Evolutionary conservation across 257 asterid species (phyloP).

Genomic region (Handroanthus guayacan): DNA sequence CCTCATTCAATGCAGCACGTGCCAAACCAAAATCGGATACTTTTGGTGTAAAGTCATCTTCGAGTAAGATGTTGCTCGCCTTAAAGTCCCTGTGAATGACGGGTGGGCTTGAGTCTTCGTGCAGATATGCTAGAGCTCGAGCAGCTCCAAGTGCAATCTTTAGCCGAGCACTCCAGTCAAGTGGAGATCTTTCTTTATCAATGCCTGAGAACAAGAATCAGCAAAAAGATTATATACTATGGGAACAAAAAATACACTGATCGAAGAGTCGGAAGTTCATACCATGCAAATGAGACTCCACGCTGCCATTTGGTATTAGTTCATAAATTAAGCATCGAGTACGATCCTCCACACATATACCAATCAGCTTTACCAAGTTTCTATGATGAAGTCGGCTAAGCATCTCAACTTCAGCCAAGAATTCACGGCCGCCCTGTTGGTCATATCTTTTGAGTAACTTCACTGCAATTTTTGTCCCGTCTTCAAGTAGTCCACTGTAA

Average conservation of each 20-base stretch:
- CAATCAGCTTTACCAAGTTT: slow-evolving; percentile 86
- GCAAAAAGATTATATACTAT: not conserved
- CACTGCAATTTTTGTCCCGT: slow-evolving; percentile 79
- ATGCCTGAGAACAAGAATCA: slow-evolving; percentile 55
- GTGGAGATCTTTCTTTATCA: slow-evolving; percentile 78
- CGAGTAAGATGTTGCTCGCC: slow-evolving; percentile 92
- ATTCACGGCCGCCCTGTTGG: slow-evolving; percentile 91
- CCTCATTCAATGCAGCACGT: slow-evolving; percentile 82
- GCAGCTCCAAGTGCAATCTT: slow-evolving; percentile 98
- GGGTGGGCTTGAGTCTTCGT: slow-evolving; percentile 95
- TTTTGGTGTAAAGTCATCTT: slow-evolving; percentile 82
- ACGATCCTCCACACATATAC: slow-evolving; percentile 85
- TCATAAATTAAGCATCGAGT: slow-evolving; percentile 85
- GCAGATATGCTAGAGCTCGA: slow-evolving; percentile 91
- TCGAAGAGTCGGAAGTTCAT: slow-evolving; percentile 24
- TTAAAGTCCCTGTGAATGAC: slow-evolving; percentile 96
- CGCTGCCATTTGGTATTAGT: slow-evolving; percentile 82
- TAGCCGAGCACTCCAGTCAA: slow-evolving; percentile 83
- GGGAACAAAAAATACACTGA: not conserved
- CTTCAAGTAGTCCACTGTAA: slow-evolving; percentile 82
- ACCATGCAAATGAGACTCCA: slow-evolving; percentile 97
- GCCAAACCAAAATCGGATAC: slow-evolving; percentile 97
- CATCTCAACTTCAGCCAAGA: slow-evolving; percentile 98
- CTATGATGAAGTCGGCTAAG: slow-evolving; percentile 93
- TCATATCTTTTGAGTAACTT: slow-evolving; percentile 90